Evolutionary conservation across 208 protist genomes (phyloP).

Genomic region (Trypanosoma conorhini): DNA sequence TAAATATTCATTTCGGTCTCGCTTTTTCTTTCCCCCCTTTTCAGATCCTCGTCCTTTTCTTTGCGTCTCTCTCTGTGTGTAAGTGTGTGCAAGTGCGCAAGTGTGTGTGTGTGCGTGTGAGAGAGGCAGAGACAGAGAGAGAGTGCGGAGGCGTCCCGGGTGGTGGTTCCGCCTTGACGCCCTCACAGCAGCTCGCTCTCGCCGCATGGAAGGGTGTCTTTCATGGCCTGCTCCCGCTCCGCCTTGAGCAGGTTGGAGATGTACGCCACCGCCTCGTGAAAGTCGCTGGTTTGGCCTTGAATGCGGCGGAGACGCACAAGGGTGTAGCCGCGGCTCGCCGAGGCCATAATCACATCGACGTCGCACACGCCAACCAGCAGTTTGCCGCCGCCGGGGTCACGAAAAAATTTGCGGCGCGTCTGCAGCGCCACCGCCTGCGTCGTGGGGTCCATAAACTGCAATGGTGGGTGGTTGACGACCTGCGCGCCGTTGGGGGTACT

Average conservation of each 20-base stretch:
- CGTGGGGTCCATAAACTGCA: not conserved
- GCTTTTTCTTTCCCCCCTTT: not conserved
- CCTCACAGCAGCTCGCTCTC: slow-evolving; percentile 85
- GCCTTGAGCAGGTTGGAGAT: slow-evolving; percentile 71
- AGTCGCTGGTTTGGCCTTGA: slow-evolving; percentile 80
- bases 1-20: not conserved
- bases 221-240: slow-evolving; percentile 80
- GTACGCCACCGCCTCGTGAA: slow-evolving; percentile 84
- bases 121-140: not conserved
- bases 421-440: slow-evolving; percentile 21
- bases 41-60: not conserved
- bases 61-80: slow-evolving; percentile 11
- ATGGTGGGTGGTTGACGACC: too few relatives aligned
- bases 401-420: slow-evolving; percentile 55
- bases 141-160: not conserved
- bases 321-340: slow-evolving; percentile 75
- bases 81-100: not conserved
- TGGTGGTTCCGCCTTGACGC: not conserved
- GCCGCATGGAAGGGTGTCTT: slow-evolving; percentile 79
- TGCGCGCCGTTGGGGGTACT: not conserved
- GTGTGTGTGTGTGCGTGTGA: not conserved
- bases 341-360: slow-evolving; percentile 77
- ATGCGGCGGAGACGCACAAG: slow-evolving; percentile 80
- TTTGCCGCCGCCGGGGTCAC: slow-evolving; percentile 39
- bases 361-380: slow-evolving; percentile 70